These are phyloP conservation scores for Colletotrichum horii DNA, from an alignment of 2,329 filamentous ascomycete genomes.

Conservation along the genomic window DNA sequence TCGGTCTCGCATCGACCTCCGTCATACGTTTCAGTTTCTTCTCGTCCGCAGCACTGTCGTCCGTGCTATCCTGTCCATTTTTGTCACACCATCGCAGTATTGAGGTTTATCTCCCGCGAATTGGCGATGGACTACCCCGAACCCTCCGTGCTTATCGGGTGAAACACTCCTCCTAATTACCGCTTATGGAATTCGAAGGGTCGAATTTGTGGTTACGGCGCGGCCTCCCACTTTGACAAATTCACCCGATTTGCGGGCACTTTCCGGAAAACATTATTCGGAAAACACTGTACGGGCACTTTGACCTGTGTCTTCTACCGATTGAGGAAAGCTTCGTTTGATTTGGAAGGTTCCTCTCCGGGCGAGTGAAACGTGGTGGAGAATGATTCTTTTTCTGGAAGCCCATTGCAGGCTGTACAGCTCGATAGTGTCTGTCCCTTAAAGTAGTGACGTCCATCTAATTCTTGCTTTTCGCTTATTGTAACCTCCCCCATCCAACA, in stretches of 20 bases:
- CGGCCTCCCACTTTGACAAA: neutral
- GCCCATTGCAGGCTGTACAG: neutral
- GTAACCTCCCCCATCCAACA: neutral
- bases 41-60: neutral
- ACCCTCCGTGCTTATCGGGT: neutral
- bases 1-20: neutral
- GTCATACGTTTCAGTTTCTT: neutral
- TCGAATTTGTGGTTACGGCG: neutral
- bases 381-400: neutral
- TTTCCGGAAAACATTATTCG: neutral
- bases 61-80: neutral
- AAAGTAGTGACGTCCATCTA: neutral
- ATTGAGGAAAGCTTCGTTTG: neutral
- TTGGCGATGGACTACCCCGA: neutral
- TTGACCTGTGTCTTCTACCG: neutral
- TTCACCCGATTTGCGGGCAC: neutral
- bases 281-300: neutral
- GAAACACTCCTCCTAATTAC: neutral
- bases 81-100: neutral
- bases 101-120: neutral
- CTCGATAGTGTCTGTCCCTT: neutral
- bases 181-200: neutral
- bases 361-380: neutral
- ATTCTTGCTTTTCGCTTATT: rapidly evolving
- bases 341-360: neutral